These are phyloP conservation scores for Auricularia auricula-judae DNA, from an alignment of 768 basidiomycete species.

Conservation along the genomic window DNA sequence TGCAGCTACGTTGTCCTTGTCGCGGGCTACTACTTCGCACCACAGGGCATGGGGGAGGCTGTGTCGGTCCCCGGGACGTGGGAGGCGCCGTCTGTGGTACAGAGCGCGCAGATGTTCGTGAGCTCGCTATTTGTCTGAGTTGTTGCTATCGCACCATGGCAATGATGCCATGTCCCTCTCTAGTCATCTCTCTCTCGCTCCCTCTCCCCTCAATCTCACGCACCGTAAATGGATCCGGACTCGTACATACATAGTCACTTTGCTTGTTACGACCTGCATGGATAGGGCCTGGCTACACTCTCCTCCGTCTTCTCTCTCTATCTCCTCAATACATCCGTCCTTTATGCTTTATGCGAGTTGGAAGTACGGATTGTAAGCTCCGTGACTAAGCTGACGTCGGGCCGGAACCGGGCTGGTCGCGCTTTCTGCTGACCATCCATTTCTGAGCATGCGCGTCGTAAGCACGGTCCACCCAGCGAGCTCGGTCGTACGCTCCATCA, in stretches of 20 bases:
- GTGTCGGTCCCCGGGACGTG: not conserved
- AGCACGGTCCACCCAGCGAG: constrained; percentile 71
- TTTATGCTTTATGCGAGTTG: no score
- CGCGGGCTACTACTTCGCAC: constrained; percentile 89
- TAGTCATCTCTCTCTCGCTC: not conserved
- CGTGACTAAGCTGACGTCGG: no score
- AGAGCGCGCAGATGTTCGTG: not conserved
- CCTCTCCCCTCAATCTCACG: not conserved
- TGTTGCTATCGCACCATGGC: not conserved
- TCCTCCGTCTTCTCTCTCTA: no score
- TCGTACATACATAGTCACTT: not conserved
- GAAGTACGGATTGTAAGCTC: no score
- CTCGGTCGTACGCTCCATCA: constrained; percentile 57
- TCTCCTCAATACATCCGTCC: no score
- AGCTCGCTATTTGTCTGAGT: not conserved
- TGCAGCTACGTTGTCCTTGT: constrained; percentile 82
- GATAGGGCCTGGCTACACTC: not conserved
- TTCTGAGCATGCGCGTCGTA: constrained; percentile 38
- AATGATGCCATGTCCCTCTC: not conserved
- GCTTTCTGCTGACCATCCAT: not conserved
- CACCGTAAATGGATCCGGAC: not conserved
- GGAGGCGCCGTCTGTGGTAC: not conserved
- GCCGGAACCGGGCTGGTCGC: not conserved
- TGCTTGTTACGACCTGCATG: not conserved
- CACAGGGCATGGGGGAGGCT: constrained; percentile 22